These are phyloP conservation scores for Pleurotus platypus DNA, from an alignment of 768 basidiomycete genomes.

Conservation along the genomic window DNA sequence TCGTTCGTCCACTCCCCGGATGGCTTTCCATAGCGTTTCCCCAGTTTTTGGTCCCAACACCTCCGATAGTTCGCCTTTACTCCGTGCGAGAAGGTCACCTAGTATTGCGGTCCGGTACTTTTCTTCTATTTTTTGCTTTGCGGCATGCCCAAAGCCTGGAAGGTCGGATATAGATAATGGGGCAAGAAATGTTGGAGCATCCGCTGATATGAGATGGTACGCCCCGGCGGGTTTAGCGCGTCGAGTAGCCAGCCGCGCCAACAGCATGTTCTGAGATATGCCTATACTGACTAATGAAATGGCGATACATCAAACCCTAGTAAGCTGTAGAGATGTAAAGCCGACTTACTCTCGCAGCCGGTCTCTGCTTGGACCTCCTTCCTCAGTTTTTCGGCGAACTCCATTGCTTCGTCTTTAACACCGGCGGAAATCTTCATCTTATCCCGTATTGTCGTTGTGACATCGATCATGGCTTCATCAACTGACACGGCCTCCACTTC, in stretches of 20 bases:
- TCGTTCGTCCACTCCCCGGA: constrained; percentile 81
- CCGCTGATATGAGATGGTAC: constrained; percentile 62
- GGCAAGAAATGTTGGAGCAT: constrained; percentile 52
- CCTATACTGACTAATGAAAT: constrained; percentile 77
- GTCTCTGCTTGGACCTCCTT: constrained; percentile 74
- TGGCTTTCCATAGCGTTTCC: constrained; percentile 78
- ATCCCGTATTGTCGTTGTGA: constrained; percentile 53
- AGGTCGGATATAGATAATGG: constrained; percentile 76
- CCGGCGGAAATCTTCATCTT: constrained; percentile 27
- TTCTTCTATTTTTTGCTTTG: constrained; percentile 73
- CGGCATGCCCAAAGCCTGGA: constrained; percentile 81
- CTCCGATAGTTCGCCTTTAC: constrained; percentile 62
- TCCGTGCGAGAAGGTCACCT: constrained; percentile 63
- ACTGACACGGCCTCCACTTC: constrained; percentile 94
- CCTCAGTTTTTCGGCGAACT: constrained; percentile 80
- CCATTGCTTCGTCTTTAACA: constrained; percentile 60
- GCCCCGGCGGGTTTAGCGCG: constrained; percentile 89
- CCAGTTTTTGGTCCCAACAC: constrained; percentile 79
- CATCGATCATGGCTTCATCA: constrained; percentile 93
- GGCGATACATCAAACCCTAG: not conserved
- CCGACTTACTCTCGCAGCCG: constrained; percentile 70
- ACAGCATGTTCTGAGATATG: constrained; percentile 85
- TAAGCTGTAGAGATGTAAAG: not conserved
- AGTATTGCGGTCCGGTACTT: constrained; percentile 72
- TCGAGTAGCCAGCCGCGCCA: constrained; percentile 89